These are phyloP conservation scores for Fabrea salina DNA, from an alignment of 169 alveolate genomes.

Conservation along the genomic window DNA sequence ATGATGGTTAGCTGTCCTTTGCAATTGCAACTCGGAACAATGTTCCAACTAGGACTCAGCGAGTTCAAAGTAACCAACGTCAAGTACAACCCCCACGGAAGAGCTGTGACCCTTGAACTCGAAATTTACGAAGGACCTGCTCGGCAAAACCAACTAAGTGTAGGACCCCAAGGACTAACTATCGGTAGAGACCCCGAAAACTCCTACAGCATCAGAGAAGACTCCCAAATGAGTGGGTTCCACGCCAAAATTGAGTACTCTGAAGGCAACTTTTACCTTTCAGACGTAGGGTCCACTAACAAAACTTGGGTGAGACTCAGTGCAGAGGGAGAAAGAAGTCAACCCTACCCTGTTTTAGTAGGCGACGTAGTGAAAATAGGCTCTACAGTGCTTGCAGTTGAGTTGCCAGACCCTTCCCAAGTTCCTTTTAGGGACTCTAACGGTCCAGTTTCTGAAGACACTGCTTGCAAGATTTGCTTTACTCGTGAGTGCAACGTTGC, in stretches of 20 bases:
- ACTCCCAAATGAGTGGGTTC: constrained; percentile 51
- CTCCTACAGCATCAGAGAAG: constrained; percentile 48
- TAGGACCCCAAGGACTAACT: constrained; percentile 29
- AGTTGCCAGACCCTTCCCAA: constrained; percentile 43
- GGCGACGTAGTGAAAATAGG: constrained; percentile 59
- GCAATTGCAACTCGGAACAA: constrained; percentile 34
- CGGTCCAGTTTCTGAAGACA: background rate
- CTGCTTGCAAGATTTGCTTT: constrained; percentile 54
- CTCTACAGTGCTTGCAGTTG: constrained; percentile 52
- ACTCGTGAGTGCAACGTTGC: constrained; percentile 46
- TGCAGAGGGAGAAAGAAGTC: constrained; percentile 57
- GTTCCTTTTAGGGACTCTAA: background rate
- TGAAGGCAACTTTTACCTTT: constrained; percentile 36
- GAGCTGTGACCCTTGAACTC: constrained; percentile 38
- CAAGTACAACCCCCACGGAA: constrained; percentile 17
- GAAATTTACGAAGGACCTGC: constrained; percentile 62
- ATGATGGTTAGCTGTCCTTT: constrained; percentile 50
- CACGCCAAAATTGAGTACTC: constrained; percentile 47
- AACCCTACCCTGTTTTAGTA: constrained; percentile 21
- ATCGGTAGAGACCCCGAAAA: constrained; percentile 60
- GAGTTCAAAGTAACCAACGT: constrained; percentile 50
- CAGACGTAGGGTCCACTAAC: constrained; percentile 64
- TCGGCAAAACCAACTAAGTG: constrained; percentile 34
- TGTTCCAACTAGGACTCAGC: constrained; percentile 64
- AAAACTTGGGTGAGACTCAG: constrained; percentile 61